Base-by-base conservation (phyloP, 495 filamentous ascomycete species). In the Lichina pygmaea region DNA sequence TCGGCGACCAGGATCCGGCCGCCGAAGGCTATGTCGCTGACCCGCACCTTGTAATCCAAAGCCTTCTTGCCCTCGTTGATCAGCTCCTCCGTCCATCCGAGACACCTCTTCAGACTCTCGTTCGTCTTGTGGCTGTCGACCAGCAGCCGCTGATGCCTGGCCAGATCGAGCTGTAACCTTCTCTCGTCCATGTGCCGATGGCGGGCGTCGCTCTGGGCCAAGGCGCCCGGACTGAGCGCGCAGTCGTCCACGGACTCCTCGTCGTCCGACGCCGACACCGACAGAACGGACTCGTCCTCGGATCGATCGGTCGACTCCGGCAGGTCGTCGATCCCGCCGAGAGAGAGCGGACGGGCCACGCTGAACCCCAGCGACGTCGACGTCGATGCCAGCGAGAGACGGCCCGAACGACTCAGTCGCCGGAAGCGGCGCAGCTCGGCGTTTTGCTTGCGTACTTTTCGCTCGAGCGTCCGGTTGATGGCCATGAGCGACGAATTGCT, bases 401-500 rank as follows among this genome's bases (percentile, higher is more conserved):
- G 68, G 3, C 84, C 81, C 0, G 79, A 69, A 7, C 85, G 73
- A 33, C 78, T 84, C 17, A 93, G 63, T 10, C 89, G 75, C 30
- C 81, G 73, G 54, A 72, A 94, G 32, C 83, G 68, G 31, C 86
- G 74, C 36, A 99, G 57, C 57, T 99, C 86, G 7, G 81, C 71
- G 16, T 80, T 82, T 54, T 95, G 89, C 52, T 89, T 89, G 6
- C 83, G 71, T 58, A 99, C 72, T 53, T 94, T 81, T 8, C 81
- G 70, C 58, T 99, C 89, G 1, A 99, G 62, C 0, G 82, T 84
- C 43, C 84, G 72, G 53, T 99, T 99, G 60, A 99, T 94, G n/a
- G 91, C 91, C 32, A 93, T 68, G 7, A 99, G 70, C 17, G 84
- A 93, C 2, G 83, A 86, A 51, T 99, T 99, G 49, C 81, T 92